phyloP scores from a whole-genome alignment of 108 stramenopile species.

The Cyclotella cryptica region DNA sequence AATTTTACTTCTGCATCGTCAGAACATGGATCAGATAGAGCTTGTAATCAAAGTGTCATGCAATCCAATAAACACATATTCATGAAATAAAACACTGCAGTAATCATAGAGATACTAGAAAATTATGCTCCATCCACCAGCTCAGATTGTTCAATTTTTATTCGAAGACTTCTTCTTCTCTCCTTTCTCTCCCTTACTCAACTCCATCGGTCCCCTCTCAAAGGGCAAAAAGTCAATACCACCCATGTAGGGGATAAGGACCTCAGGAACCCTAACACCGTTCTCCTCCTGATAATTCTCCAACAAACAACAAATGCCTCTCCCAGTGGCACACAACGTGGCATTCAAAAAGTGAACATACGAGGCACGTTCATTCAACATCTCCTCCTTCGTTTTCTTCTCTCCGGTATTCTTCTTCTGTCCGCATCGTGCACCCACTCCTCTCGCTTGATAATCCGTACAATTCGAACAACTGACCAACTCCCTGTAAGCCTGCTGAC shows the following conservation, averaged over 20 bases:
- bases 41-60: background rate
- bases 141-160: constrained; percentile 7
- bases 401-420: constrained; percentile 71
- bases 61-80: background rate
- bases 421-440: constrained; percentile 95
- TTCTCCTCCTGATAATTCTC: constrained; percentile 97
- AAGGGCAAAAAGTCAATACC: constrained; percentile 99
- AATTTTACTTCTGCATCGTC: too few relatives aligned
- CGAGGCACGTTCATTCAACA: constrained; percentile 74
- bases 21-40: too few relatives aligned
- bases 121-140: too few relatives aligned
- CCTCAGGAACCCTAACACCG: constrained; percentile 95
- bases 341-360: constrained; percentile 99
- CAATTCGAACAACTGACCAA: constrained; percentile 99
- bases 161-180: constrained; percentile 54
- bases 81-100: too few relatives aligned
- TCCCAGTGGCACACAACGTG: constrained; percentile 97
- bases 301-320: constrained; percentile 97
- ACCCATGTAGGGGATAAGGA: constrained; percentile 97
- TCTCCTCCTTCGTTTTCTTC: constrained; percentile 78
- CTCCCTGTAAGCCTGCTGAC: constrained; percentile 96
- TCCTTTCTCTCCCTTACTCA: constrained; percentile 74
- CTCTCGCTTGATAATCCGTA: constrained; percentile 98
- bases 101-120: too few relatives aligned
- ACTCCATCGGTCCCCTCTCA: constrained; percentile 88